Evolutionary conservation across 345 rosid genomes (phyloP), one percentile per base, ranked within the genome.

Genomic region (Camelina sativa): DNA sequence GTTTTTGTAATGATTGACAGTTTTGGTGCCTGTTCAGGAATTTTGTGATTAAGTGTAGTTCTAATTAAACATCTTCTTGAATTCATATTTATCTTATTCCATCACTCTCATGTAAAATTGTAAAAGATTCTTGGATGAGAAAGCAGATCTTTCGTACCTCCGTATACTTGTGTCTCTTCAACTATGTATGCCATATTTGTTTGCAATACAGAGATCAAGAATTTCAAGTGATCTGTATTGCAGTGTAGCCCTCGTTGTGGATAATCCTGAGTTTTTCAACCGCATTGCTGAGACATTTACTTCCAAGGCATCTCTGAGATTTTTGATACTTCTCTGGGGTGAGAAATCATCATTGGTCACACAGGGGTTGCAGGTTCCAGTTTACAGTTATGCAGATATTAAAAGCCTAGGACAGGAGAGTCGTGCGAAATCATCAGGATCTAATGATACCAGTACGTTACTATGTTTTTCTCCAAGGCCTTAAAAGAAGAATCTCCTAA

Each of bases 201-300:
- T 66, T 59, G 43, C 60, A 51, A 51, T 60, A 66, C 10, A 41
- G 50, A 51, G 67, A 50, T 57, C 28, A 62, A 44, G 82, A 74
- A 73, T 82, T 71, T 67, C 51, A 50, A 17, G 60, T 75, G 69
- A 32, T 75, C 38, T 51, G 82, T 72, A 52, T 75, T 67, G 75
- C 93, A 95, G 99, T 83, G 91, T 90, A 80, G 97, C 93, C 69
- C 87, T 95, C 76, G 96, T 82, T 67, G 91, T 91, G 77, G 97
- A 95, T 75, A 86, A 76, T 85, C 93, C 97, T 48, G 92, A 91
- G 77, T 82, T 95, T 79, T 90, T 85, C 91, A 88, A 88, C 83
- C 91, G 82, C 67, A 82, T 95, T 58, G 80, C 85, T 8, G 84
- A 86, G 69, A 80, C 80, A 70, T 84, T 95, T 80, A 70, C 59